Base-by-base conservation (phyloP, 164 flowering plant genomes). In the Sedum album region DNA sequence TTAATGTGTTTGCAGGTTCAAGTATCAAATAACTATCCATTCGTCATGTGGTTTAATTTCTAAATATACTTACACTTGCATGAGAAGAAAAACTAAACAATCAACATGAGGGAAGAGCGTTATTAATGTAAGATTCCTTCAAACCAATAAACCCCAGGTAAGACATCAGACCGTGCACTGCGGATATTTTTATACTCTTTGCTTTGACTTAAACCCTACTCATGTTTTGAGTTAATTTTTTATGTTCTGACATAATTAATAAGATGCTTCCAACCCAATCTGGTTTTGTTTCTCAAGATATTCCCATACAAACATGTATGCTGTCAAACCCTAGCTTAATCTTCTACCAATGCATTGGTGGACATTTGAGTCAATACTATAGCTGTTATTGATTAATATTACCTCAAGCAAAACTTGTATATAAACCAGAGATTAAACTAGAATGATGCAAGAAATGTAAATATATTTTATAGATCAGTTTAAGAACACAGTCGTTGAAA, bases 201-300 rank as follows among this genome's bases (percentile, higher is more conserved):
- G 26, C 55, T 49, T 49, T 49, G 55, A 49, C 55, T 49, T 20
- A 20, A 49, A 49, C 8, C 23, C 55, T 49, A 49, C 55, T 49
- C 25, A 49, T 49, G 55, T 49, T n/a, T 18, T 48, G 5, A 1
- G 18, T 46, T 46, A 46, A 46, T 46, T 46, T 13, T 14, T 11
- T 14, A 14, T 46, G 18, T 4, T 49, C 55, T 49, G 55, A 49
- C 55, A 49, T 25, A 23, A 18, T 71, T 49, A n/a, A 49, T 49
- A 67, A 76, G 83, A 83, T 79, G 80, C 82, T 79, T 78, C 80
- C 66, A 71, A 48, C 73, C 71, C 28, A 28, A 35, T 61, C 39
- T 57, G n/a, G 33, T 70, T 46, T 15, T n/a, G 61, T 31, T 66
- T 60, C 55, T 49, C 25, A 49, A 49, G n/a, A 49, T 49, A 49